Evolutionary conservation across 345 rosid genomes (phyloP).

Genomic region (Reutealis trisperma): DNA sequence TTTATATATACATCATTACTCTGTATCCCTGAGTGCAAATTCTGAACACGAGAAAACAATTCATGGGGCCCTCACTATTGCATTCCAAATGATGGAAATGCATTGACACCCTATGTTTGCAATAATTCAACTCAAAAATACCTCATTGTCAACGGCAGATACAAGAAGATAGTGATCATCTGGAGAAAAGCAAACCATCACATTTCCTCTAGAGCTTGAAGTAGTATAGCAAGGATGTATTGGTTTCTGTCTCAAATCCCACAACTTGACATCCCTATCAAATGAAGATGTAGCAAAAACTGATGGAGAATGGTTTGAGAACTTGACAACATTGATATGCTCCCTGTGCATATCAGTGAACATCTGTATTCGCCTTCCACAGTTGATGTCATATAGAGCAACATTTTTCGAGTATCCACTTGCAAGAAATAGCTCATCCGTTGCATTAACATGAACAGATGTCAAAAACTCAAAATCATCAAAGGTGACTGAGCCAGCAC

Average conservation of each 20-base stretch:
- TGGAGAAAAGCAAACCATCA: conserved; percentile 98
- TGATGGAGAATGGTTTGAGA: conserved; percentile 83
- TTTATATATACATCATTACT: not conserved
- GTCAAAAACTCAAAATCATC: conserved; percentile 90
- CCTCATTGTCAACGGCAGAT: conserved; percentile 99
- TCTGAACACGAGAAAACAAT: not conserved
- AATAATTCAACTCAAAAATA: conserved; percentile 27
- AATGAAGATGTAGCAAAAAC: conserved; percentile 95
- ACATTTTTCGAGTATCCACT: conserved; percentile 92
- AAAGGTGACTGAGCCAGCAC: conserved; percentile 59
- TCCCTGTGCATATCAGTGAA: conserved; percentile 85
- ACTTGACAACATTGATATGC: conserved; percentile 92
- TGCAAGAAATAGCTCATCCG: conserved; percentile 85
- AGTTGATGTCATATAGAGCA: conserved; percentile 76
- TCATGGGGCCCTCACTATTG: not conserved
- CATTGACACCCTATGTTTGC: conserved; percentile 3
- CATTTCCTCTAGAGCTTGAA: conserved; percentile 85
- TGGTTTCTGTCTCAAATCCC: conserved; percentile 93
- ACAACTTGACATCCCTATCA: conserved; percentile 83
- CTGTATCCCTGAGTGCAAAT: not conserved
- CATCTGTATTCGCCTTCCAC: conserved; percentile 70
- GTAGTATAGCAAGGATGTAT: conserved; percentile 73
- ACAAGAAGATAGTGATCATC: conserved; percentile 95
- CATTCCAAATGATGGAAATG: not conserved
- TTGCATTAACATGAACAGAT: conserved; percentile 86